Base-by-base conservation (phyloP, 768 basidiomycete species). In the Boletus subparvulus region DNA sequence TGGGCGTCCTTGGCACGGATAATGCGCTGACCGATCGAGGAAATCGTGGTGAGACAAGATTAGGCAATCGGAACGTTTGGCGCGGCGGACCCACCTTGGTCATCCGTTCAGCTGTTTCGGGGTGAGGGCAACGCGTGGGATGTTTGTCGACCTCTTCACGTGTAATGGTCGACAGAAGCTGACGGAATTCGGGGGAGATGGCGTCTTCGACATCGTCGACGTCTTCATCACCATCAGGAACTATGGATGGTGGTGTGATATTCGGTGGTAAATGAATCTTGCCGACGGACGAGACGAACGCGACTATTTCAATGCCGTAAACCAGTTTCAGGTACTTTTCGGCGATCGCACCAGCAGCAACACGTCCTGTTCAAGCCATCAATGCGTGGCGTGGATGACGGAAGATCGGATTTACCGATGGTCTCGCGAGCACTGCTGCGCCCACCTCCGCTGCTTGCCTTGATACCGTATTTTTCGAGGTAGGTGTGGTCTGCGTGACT, bases 401-500 rank as follows among this genome's bases (percentile, higher is more conserved):
- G 39, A 50, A 47, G 41, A 50, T 47, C 13, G 52, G 1, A 61
- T 73, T 49, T 63, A 88, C 96, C 96, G 66, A 98, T 94, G 28
- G 97, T 98, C 76, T 99, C 97, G 28, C 97, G 85, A 42, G 97
- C 97, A 68, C 90, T 92, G 65, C 91, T 92, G 19, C 97, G 80
- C 7, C 97, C 97, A 46, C 97, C 97, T 37, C 97, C 97, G 57
- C 90, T 92, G 79, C 92, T 94, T 1, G 97, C 97, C 78, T 98
- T 98, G 72, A 98, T 74, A 32, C 94, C 94, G 69, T 98, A 99
- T 66, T 99, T 99, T 64, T 93, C 87, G 55, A 98, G 85, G 74
- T 99, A 99, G 16, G 97, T 99, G 73, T 89, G 97, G 73, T 99
- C 97, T 13, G 97, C 97, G 67, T 99, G 97, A 61, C 90, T 93